Evolutionary conservation across 2,329 filamentous ascomycete genomes (phyloP).

Genomic region (Xylariaceae sp.): DNA sequence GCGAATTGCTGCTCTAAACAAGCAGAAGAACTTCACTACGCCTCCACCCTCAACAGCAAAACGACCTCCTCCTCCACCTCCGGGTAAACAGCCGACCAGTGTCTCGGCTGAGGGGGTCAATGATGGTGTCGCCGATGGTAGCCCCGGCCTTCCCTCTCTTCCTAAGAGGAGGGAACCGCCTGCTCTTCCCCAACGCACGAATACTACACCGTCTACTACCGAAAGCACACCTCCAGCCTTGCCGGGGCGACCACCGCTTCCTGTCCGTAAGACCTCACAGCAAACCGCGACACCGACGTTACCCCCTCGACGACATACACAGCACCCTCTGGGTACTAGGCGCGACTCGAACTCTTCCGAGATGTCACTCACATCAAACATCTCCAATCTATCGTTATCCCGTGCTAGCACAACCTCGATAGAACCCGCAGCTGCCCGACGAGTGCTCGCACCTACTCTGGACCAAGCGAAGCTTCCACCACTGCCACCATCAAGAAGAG

Average conservation of each 20-base stretch:
- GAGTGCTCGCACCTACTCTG: slow-evolving; percentile 52
- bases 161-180: slow-evolving; percentile 34
- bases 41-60: slow-evolving; percentile 29
- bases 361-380: slow-evolving; percentile 47
- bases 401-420: slow-evolving; percentile 43
- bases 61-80: slow-evolving; percentile 42
- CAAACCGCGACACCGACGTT: slow-evolving; percentile 41
- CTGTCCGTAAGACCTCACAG: slow-evolving; percentile 29
- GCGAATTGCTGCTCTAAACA: slow-evolving; percentile 59
- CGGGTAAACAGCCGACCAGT: slow-evolving; percentile 36
- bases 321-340: slow-evolving; percentile 37
- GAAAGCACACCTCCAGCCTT: slow-evolving; percentile 25
- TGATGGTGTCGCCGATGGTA: slow-evolving; percentile 22
- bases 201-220: slow-evolving; percentile 22
- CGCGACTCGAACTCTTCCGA: slow-evolving; percentile 55
- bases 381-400: slow-evolving; percentile 50
- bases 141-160: slow-evolving; percentile 38
- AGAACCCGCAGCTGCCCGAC: slow-evolving; percentile 33
- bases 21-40: slow-evolving; percentile 52
- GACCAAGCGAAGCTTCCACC: slow-evolving; percentile 53
- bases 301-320: slow-evolving; percentile 44
- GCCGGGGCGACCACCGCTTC: slow-evolving; percentile 34
- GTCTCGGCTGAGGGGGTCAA: slow-evolving; percentile 32
- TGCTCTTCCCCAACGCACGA: slow-evolving; percentile 34
- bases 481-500: slow-evolving; percentile 50